Evolutionary conservation across 208 protist species (phyloP), one percentile per base, ranked within the genome.

Genomic region (Acanthamoeba comandoni): DNA sequence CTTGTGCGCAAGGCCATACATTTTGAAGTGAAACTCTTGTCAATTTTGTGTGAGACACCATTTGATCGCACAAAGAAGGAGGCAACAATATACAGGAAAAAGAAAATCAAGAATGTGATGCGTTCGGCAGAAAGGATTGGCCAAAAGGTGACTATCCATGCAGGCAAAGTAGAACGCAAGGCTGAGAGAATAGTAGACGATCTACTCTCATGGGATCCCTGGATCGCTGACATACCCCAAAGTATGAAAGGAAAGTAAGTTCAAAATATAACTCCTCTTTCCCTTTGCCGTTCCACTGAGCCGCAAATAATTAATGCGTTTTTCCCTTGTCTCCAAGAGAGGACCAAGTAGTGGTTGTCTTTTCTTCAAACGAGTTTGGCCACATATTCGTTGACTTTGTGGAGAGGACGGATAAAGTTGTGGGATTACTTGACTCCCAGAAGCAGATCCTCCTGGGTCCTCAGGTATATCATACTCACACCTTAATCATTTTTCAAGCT

Each of bases 21-120:
- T 22, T 85, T 85, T 39, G 75, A 85, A 43, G 75, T 85, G 13
- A 24, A n/a, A 35, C 75, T 85, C 75, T 67, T 67, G 75, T 85
- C 75, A 57, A 52, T 85, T 12, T 15, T 85, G 52, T 85, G 52
- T 22, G 75, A 57, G 29, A 85, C 75, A 0, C 48, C 52, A 29
- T 85, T 85, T 8, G 75, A 85, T 57, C 53, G 65, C 58, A 43
- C 65, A 57, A 26, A 57, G 19, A 85, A 85, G 75, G 75, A 85
- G n/a, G 35, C 65, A 24, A 64, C 53, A 26, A 62, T 85, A 19
- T 57, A 85, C 17, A 62, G 75, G 52, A 85, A 85, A 57, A 85
- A 85, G 75, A 58, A 48, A 57, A 85, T 85, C n/a, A 85, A 85
- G 53, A 22, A 51, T 19, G 53, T 85, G 0, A 60, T 85, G 8